phyloP scores from a whole-genome alignment of 2,329 filamentous ascomycete genomes.

The Canariomyces notabilis region DNA sequence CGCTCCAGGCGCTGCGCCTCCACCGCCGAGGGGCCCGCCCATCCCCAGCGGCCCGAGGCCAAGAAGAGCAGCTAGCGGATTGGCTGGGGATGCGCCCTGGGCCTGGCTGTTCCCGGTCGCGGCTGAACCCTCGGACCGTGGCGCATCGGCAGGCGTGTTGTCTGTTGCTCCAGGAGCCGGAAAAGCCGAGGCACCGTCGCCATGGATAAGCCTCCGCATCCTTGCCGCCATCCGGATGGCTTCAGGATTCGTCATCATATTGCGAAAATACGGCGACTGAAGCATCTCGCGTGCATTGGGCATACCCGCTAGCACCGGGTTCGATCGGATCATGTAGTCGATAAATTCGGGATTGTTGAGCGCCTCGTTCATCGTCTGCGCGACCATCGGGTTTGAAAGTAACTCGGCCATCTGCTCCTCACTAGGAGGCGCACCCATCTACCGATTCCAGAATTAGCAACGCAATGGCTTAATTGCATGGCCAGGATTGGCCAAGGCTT shows the following conservation, averaged over 20 bases:
- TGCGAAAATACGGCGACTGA: slow-evolving; percentile 79
- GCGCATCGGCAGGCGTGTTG: slow-evolving; percentile 57
- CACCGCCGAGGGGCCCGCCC: slow-evolving; percentile 32
- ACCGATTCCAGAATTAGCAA: slow-evolving; percentile 13
- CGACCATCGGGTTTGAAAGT: slow-evolving; percentile 82
- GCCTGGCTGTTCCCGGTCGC: slow-evolving; percentile 29
- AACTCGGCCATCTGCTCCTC: slow-evolving; percentile 78
- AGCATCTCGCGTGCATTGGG: slow-evolving; percentile 79
- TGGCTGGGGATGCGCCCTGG: slow-evolving; percentile 1
- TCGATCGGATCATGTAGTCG: slow-evolving; percentile 89
- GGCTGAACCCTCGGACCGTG: slow-evolving; percentile 30
- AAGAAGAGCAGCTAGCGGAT: slow-evolving; percentile 55
- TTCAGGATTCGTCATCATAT: slow-evolving; percentile 89
- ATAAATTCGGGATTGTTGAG: slow-evolving; percentile 93
- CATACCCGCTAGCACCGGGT: slow-evolving; percentile 72
- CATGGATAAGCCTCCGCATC: slow-evolving; percentile 69
- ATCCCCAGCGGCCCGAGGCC: slow-evolving; percentile 59
- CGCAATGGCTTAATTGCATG: no score
- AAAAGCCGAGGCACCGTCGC: slow-evolving; percentile 55
- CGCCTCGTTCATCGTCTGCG: slow-evolving; percentile 86
- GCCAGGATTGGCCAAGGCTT: neutral
- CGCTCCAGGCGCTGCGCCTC: slow-evolving; percentile 5
- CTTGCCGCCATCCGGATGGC: slow-evolving; percentile 76
- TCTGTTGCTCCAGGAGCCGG: slow-evolving; percentile 90
- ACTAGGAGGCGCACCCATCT: slow-evolving; percentile 87